These are phyloP conservation scores for Barbatosphaeria neglecta DNA, from an alignment of 495 filamentous ascomycete genomes.

Conservation along the genomic window DNA sequence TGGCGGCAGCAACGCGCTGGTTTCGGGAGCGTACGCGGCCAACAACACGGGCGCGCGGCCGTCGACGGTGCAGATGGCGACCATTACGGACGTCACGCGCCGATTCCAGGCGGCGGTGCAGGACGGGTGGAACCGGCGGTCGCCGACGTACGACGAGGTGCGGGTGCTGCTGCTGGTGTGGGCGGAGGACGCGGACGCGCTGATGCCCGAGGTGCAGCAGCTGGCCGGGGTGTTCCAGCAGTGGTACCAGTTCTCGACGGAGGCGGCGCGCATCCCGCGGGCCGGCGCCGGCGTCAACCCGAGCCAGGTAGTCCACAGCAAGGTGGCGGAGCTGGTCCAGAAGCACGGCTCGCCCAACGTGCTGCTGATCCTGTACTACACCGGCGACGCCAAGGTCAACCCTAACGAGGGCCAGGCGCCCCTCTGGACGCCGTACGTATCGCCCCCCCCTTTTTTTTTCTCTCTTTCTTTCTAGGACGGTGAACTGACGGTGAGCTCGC, in stretches of 20 bases:
- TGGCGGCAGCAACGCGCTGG: too few species aligned
- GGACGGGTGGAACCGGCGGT: conserved; percentile 1
- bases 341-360: conserved; percentile 7
- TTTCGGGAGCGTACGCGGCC: too few species aligned
- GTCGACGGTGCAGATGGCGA: neutral
- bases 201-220: neutral
- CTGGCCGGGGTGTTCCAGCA: conserved; percentile 2
- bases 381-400: conserved; percentile 13
- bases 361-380: conserved; percentile 23
- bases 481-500: neutral
- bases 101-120: neutral
- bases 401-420: neutral
- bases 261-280: neutral
- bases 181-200: conserved; percentile 2
- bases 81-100: neutral
- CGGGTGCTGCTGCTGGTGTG: neutral
- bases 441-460: neutral
- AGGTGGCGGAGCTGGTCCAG: conserved; percentile 2
- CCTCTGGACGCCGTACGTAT: conserved; percentile 5
- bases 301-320: conserved; percentile 1
- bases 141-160: neutral
- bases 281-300: too few species aligned
- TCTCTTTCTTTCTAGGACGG: neutral
- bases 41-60: too few species aligned
- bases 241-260: conserved; percentile 1